Percentiles rank a stretch among this genome's conserved stretches.
Evolutionary conservation across 2,329 filamentous ascomycete genomes (phyloP).

Genomic region (Capronia coronata): DNA sequence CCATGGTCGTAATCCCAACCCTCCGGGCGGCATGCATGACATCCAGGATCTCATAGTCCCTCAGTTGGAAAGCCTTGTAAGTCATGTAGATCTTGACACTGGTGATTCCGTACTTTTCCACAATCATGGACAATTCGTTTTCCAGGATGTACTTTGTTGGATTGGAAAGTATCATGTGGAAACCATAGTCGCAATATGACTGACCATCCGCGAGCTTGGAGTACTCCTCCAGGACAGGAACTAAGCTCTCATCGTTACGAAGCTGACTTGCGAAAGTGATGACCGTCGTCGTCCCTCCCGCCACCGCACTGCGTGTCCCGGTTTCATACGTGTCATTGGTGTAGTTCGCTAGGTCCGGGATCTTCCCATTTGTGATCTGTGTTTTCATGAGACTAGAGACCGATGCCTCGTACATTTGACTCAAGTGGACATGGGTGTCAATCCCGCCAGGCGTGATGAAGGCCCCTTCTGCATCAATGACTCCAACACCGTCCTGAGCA

Average conservation of each 20-base stretch:
- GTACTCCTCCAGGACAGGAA: slow-evolving; percentile 43
- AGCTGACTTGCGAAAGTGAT: slow-evolving; percentile 52
- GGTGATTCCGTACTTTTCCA: slow-evolving; percentile 37
- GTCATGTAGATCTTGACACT: slow-evolving; percentile 46
- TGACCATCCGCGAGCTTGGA: slow-evolving; percentile 42
- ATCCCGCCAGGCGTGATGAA: slow-evolving; percentile 39
- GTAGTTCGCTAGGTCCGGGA: slow-evolving; percentile 8
- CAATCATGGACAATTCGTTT: slow-evolving; percentile 36
- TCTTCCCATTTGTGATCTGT: slow-evolving; percentile 22
- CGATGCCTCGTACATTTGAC: slow-evolving; percentile 33
- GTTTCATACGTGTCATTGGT: slow-evolving; percentile 41
- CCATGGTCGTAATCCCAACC: slow-evolving; percentile 42
- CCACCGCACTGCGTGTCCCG: slow-evolving; percentile 50
- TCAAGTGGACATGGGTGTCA: slow-evolving; percentile 46
- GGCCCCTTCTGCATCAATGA: slow-evolving; percentile 39
- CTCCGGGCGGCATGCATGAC: slow-evolving; percentile 37
- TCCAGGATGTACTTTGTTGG: slow-evolving; percentile 31
- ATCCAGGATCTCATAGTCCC: slow-evolving; percentile 38
- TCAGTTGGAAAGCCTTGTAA: slow-evolving; percentile 38
- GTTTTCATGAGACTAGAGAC: slow-evolving; percentile 6
- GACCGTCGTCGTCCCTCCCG: slow-evolving; percentile 54
- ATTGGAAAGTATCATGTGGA: slow-evolving; percentile 40
- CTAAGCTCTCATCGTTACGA: slow-evolving; percentile 41
- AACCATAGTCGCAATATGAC: slow-evolving; percentile 52
- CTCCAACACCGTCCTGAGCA: slow-evolving; percentile 30